Conservation (phyloP, 345 rosid species). For the Heritiera littoralis region DNA sequence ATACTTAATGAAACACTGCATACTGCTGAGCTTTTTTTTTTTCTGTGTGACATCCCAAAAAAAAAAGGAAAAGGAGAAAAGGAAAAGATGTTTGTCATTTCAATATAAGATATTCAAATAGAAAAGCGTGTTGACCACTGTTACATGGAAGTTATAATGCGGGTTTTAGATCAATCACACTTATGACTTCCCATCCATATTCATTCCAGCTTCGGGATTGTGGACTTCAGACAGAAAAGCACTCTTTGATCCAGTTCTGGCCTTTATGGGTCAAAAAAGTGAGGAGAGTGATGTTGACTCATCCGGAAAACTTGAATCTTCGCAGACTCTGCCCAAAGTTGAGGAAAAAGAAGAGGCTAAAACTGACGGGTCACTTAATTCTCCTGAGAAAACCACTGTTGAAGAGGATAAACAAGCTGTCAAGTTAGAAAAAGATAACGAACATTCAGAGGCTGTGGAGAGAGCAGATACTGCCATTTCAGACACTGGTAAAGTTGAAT, state of each 20-base stretch:
- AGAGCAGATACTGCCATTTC: slow-evolving; percentile 33
- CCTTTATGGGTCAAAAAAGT: slow-evolving; percentile 71
- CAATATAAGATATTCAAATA: background rate
- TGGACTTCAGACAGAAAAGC: slow-evolving; percentile 64
- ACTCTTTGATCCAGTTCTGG: slow-evolving; percentile 62
- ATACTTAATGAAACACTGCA: background rate
- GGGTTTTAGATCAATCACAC: slow-evolving; percentile 8
- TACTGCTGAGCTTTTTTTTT: background rate
- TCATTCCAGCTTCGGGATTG: slow-evolving; percentile 52
- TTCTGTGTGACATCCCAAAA: background rate
- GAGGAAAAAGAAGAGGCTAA: slow-evolving; percentile 45
- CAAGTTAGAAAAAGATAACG: slow-evolving; percentile 34
- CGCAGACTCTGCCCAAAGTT: slow-evolving; percentile 30
- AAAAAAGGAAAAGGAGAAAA: background rate
- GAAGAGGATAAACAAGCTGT: slow-evolving; percentile 42
- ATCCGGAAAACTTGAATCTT: slow-evolving; percentile 40
- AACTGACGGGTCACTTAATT: slow-evolving; percentile 32
- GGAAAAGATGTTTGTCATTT: background rate
- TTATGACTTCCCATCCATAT: background rate
- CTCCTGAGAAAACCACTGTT: slow-evolving; percentile 30
- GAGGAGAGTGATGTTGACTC: slow-evolving; percentile 50
- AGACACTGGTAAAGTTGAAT: slow-evolving; percentile 44
- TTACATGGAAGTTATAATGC: background rate
- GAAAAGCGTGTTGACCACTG: background rate
- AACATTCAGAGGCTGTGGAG: slow-evolving; percentile 35